Conservation (phyloP, 306 rosid species). For the Herpetospermum pedunculosum region DNA sequence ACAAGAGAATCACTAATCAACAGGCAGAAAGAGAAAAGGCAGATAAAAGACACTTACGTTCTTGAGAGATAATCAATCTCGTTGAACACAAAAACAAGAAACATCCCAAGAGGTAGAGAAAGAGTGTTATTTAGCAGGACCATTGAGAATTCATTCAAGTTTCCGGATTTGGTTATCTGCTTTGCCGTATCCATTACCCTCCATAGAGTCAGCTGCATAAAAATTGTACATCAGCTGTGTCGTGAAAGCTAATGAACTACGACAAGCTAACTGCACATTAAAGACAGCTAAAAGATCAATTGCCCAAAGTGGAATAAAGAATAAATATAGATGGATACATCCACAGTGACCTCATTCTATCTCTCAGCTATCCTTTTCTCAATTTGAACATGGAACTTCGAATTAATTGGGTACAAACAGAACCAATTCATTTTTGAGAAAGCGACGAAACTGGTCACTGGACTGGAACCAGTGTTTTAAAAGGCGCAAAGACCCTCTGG, state of each 20-base stretch:
- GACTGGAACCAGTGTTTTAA: too few species aligned
- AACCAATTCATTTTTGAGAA: not conserved
- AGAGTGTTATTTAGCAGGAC: conserved; percentile 91
- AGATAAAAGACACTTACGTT: conserved; percentile 49
- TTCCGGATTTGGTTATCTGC: conserved; percentile 76
- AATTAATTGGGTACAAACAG: not conserved
- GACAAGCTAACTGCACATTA: not conserved
- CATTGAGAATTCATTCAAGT: conserved; percentile 90
- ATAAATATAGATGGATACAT: not conserved
- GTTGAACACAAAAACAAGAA: conserved; percentile 59
- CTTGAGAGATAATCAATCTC: conserved; percentile 81
- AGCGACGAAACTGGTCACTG: not conserved
- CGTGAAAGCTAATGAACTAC: conserved; percentile 1
- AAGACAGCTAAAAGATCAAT: not conserved
- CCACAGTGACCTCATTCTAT: not conserved
- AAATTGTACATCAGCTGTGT: conserved; percentile 21
- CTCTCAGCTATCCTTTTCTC: not conserved
- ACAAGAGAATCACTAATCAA: not conserved
- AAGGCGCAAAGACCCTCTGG: too few species aligned
- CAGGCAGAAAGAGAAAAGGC: not conserved
- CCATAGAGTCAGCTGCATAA: conserved; percentile 72
- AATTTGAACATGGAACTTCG: not conserved
- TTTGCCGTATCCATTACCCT: conserved; percentile 96
- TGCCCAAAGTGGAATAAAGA: not conserved
- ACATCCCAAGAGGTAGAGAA: conserved; percentile 80